Evolutionary conservation across 805 yeast genomes (phyloP).

Genomic region (Candida railenensis): DNA sequence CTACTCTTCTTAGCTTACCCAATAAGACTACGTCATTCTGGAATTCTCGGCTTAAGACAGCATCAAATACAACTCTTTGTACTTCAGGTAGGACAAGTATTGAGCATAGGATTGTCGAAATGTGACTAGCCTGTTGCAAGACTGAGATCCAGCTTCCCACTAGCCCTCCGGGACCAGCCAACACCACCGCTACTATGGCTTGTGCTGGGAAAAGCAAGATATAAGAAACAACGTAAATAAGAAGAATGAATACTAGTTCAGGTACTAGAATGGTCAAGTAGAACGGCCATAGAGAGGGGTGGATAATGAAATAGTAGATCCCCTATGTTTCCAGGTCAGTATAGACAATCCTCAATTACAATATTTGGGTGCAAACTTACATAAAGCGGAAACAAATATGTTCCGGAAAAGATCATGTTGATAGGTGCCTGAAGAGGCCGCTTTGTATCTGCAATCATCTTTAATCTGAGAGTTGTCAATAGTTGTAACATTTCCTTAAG

Average conservation of each 20-base stretch:
- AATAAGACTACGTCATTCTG: constrained; percentile 42
- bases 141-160: constrained; percentile 45
- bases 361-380: background rate
- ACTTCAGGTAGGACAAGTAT: constrained; percentile 47
- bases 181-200: constrained; percentile 37
- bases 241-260: constrained; percentile 37
- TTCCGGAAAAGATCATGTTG: constrained; percentile 1
- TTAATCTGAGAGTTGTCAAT: background rate
- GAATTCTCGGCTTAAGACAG: constrained; percentile 45
- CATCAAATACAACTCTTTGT: constrained; percentile 47
- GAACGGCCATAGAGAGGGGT: constrained; percentile 47
- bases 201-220: constrained; percentile 44
- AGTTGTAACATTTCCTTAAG: background rate
- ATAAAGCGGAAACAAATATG: constrained; percentile 3
- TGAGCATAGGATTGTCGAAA: constrained; percentile 43
- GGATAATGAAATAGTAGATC: constrained; percentile 35
- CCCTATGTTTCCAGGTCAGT: constrained; percentile 25
- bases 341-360: too few relatives aligned
- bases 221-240: constrained; percentile 35
- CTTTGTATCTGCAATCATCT: background rate
- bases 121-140: constrained; percentile 40
- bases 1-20: constrained; percentile 33
- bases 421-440: constrained; percentile 1
- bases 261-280: constrained; percentile 46
- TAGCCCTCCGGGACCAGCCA: constrained; percentile 53